Percentiles rank a stretch among this genome's conserved stretches.
Evolutionary conservation across 106 monocot genomes (phyloP).

Genomic region (Dendrobium nobile): DNA sequence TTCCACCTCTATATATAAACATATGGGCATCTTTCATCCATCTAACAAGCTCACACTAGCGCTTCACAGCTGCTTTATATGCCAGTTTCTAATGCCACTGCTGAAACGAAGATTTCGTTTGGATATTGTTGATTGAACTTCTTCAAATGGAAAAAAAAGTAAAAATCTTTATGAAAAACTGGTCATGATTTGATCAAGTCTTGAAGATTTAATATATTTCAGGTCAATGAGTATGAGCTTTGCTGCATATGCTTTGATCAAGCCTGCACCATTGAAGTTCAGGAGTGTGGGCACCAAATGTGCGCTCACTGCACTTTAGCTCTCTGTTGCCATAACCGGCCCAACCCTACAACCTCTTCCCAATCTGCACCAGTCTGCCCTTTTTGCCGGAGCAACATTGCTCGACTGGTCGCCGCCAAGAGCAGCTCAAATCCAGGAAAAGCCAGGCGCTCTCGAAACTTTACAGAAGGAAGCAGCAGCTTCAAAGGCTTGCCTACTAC

Average conservation of each 20-base stretch:
- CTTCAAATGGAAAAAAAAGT: too few relatives aligned
- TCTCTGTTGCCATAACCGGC: conserved; percentile 53
- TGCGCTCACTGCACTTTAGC: conserved; percentile 52
- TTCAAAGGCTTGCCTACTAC: conserved; percentile 51
- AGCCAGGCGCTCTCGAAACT: conserved; percentile 24
- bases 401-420: conserved; percentile 28
- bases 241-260: conserved; percentile 70
- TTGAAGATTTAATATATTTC: conserved; percentile 10
- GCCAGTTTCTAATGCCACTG: too few relatives aligned
- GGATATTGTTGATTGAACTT: too few relatives aligned
- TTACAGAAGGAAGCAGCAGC: conserved; percentile 37
- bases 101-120: too few relatives aligned
- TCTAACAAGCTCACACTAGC: too few relatives aligned
- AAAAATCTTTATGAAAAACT: too few relatives aligned
- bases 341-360: conserved; percentile 23
- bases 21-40: too few relatives aligned
- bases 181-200: neutral
- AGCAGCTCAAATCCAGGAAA: conserved; percentile 1
- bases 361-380: conserved; percentile 37
- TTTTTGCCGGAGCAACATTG: conserved; percentile 55
- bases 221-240: conserved; percentile 31
- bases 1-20: too few relatives aligned
- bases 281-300: conserved; percentile 32
- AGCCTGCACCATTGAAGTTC: conserved; percentile 44
- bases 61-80: too few relatives aligned